phyloP scores from a whole-genome alignment of 148 eudicot species.

The Pouteria glomerata region DNA sequence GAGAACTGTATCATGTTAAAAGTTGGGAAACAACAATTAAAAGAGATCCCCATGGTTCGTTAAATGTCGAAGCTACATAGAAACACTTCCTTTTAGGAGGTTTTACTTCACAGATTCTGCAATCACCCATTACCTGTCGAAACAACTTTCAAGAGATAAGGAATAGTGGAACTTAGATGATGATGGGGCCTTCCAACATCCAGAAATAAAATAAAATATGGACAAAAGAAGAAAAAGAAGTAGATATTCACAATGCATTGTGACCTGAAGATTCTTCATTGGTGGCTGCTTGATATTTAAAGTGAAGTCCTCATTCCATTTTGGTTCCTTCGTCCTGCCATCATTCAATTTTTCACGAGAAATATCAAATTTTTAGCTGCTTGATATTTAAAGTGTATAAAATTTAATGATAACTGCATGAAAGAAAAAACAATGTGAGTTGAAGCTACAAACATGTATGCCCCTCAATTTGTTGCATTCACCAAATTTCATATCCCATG shows the following conservation, averaged over 20 bases:
- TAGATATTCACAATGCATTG: constrained; percentile 5
- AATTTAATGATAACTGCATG: neutral
- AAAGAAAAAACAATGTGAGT: neutral
- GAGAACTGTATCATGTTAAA: neutral
- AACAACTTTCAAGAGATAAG: neutral
- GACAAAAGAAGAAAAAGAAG: neutral
- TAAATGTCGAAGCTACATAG: neutral
- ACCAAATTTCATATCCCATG: neutral
- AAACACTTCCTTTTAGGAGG: neutral
- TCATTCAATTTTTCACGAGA: constrained; percentile 3
- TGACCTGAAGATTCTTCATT: constrained; percentile 57
- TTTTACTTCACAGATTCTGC: neutral
- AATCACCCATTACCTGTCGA: neutral
- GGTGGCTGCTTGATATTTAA: constrained; percentile 66
- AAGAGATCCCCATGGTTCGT: neutral
- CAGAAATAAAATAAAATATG: neutral
- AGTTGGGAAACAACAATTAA: neutral
- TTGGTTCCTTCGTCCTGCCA: constrained; percentile 82
- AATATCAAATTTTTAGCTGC: no score
- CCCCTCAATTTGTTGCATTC: neutral
- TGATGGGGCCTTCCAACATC: neutral
- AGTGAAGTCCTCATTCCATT: constrained; percentile 87
- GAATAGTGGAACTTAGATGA: neutral
- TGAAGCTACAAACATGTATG: neutral
- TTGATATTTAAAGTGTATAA: neutral